Evolutionary conservation across 1,284 basidiomycete genomes (phyloP), one percentile per base, ranked within the genome.

Genomic region (Cutaneotrichosporon dermatis): DNA sequence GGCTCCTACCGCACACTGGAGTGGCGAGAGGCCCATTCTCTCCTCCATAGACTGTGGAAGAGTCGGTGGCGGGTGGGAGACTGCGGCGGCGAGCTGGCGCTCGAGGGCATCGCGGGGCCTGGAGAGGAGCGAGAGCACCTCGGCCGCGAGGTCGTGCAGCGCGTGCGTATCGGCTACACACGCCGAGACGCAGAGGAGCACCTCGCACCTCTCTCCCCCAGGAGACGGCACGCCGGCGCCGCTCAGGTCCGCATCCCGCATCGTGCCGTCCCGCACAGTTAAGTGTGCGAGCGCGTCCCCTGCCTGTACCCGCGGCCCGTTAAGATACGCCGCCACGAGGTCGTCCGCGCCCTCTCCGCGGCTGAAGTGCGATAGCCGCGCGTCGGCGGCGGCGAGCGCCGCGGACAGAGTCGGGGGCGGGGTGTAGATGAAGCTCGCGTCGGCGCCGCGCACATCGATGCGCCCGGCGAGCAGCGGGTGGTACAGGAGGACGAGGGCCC

Each of bases 161-260:
- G 88, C 87, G 84, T 88, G 88, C 34, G 87, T 88, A 69, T 90
- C 88, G 8, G 87, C 88, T 43, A 89, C 72, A 72, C 85, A 89
- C 68, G 89, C 88, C 9, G 86, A 83, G 4, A 86, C 85, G 67
- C 85, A 85, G 37, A 90, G 81, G 53, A 88, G 74, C 52, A 87
- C 71, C 68, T 88, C 55, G n/a, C 11, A 41, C 4, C 25, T 34
- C 8, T 46, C 37, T 2, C 25, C 25, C 25, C 25, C 3, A 15
- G 3, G 39, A 4, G 50, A 7, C 4, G 50, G 50, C 2, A 45
- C 35, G 34, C 83, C 67, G 80, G 84, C 43, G 82, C 73, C 39
- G 1, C 13, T 35, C 11, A 48, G 42, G 37, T 58, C 48, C 4
- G 35, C 39, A 12, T 41, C 52, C 10, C 13, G 85, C 84, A 41